Base-by-base conservation (phyloP, 495 filamentous ascomycete species). In the Aspergillus nidulans region DNA sequence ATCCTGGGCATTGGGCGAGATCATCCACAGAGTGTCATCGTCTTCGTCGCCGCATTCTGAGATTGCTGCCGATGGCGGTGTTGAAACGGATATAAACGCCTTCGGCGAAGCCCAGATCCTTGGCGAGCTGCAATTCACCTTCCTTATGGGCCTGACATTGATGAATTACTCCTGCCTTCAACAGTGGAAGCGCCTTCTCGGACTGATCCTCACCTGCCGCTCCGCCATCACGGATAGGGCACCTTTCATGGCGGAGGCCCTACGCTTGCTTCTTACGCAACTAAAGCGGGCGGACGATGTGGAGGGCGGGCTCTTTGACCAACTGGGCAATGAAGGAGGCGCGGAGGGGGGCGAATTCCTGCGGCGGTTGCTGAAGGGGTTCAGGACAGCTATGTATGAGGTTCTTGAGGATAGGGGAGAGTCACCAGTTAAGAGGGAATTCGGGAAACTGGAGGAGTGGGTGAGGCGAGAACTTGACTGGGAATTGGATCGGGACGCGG, bases 111-210 rank as follows among this genome's bases (percentile, higher is more conserved):
- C 58, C 6, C 60, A 88, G 41, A 60, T 97, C 4, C 68, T 95
- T n/a, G 92, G 91, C 38, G 92, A 97, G 63, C 62, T 97, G 39
- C 90, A 97, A 61, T 87, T 95, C 61, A 79, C 83, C 32, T 97
- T 94, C 69, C 61, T 97, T 4, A 89, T 87, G 65, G 85, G 90
- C 10, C 74, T 91, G 55, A 88, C 86, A 21, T 75, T 97, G 40
- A 87, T 87, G 67, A 97, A 95, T 64, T 81, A 85, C 58, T 91
- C 90, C 1, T 95, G 89, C 64, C 76, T 92, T 21, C 86, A 92
- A 60, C 91, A 96, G 58, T 98, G 92, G 92, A 89, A 87, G 69
- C 76, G 89, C 55, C 63, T 95, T 24, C 69, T 92, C 6, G 77
- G 77, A 32, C 72, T 96, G 28, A 69, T 91, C 1, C 75, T 97